Evolutionary conservation across 1,284 basidiomycete species (phyloP), one percentile per base, ranked within the genome.

Genomic region (Moesziomyces sp.): DNA sequence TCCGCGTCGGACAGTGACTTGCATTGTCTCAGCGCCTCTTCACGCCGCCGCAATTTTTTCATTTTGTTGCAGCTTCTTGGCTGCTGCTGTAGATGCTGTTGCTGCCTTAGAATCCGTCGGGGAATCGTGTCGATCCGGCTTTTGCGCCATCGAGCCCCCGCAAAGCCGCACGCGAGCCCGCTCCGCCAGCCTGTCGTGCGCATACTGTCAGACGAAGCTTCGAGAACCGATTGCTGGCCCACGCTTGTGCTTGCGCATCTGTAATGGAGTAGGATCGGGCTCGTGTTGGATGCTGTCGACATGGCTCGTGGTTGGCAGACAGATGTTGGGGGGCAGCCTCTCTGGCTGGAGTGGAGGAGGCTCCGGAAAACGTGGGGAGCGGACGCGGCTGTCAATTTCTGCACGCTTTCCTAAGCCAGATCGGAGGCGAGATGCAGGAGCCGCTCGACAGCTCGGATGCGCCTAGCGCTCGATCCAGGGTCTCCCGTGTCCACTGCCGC

Each of bases 331-430:
- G 21, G 46, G 35, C 24, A 24, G n/a, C 46, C 35, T 40, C 18
- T 18, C 16, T 19, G 45, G 16, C 21, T 14, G 18, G 23, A n/a
- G 13, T 40, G 14, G 30, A 40, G 33, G 21, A 21, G 21, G 2
- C n/a, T n/a, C n/a, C 47, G 46, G 46, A 72, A 67, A 67, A 63
- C 54, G 58, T 59, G 66, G 56, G 55, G 69, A 13, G 30, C 30
- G 30, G 30, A 3, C 10, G 8, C 40, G 55, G 52, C 66, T 69
- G 57, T 69, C 60, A 47, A 46, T 59, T 63, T 63, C 66, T 69
- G 66, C 66, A 69, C 52, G 66, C 66, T 69, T 69, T 59, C 52
- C 66, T 69, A 69, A 69, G 54, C 52, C 60, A 63, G 57, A 63
- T 69, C 65, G 58, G n/a, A 47, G 30, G 47, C 47, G 46, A 24